A percentile compares a stretch with the other conserved stretches of the same genome.
These are phyloP conservation scores for Amanita exitialis DNA, from an alignment of 768 basidiomycete species.

Conservation along the genomic window DNA sequence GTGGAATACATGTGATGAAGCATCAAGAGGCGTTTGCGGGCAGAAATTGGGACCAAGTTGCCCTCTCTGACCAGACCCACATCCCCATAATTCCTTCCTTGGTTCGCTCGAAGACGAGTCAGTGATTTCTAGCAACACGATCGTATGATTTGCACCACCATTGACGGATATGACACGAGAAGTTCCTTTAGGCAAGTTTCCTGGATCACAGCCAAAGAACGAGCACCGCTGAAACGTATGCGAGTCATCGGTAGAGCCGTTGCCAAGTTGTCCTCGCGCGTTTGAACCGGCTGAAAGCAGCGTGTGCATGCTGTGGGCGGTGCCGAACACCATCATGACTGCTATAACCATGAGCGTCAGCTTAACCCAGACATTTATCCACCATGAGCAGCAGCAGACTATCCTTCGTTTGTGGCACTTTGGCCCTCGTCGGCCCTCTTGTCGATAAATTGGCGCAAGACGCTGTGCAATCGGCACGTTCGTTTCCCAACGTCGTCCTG, in stretches of 20 bases:
- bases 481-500: background rate
- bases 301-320: slow-evolving; percentile 8
- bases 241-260: slow-evolving; percentile 34
- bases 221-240: slow-evolving; percentile 30
- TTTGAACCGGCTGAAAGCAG: slow-evolving; percentile 38
- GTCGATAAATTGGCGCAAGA: background rate
- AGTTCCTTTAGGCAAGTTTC: slow-evolving; percentile 20
- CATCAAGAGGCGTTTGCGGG: background rate
- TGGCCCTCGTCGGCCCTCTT: background rate
- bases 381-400: background rate
- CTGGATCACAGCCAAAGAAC: slow-evolving; percentile 21
- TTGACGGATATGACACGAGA: slow-evolving; percentile 39
- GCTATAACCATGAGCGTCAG: too few species aligned
- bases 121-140: slow-evolving; percentile 42
- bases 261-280: slow-evolving; percentile 42
- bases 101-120: slow-evolving; percentile 2
- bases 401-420: background rate
- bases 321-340: too few species aligned
- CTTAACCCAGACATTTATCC: too few species aligned
- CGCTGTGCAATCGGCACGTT: background rate
- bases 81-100: slow-evolving; percentile 51
- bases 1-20: slow-evolving; percentile 30
- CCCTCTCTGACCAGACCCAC: slow-evolving; percentile 60
- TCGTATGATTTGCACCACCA: slow-evolving; percentile 73
- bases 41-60: slow-evolving; percentile 49